Evolutionary conservation across 768 basidiomycete genomes (phyloP).

Genomic region (Leucocoprinus birnbaumii): DNA sequence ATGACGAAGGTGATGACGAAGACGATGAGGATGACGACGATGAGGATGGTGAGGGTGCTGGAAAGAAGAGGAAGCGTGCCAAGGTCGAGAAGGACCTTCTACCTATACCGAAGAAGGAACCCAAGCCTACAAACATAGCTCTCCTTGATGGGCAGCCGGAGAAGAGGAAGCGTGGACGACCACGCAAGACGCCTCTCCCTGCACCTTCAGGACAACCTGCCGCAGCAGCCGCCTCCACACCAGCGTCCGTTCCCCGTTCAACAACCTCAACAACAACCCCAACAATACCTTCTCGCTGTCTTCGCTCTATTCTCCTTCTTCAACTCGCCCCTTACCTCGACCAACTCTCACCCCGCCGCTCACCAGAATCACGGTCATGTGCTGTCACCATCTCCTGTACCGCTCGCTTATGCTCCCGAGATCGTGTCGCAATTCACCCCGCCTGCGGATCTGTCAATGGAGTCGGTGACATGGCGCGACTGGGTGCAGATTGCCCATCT

Average conservation of each 20-base stretch:
- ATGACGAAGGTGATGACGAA: slow-evolving; percentile 48
- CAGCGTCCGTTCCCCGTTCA: slow-evolving; percentile 17
- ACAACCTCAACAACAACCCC: slow-evolving; percentile 28
- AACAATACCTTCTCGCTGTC: slow-evolving; percentile 76
- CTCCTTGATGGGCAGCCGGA: slow-evolving; percentile 42
- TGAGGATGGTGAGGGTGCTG: slow-evolving; percentile 37
- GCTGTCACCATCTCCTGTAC: slow-evolving; percentile 48
- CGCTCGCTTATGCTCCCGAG: slow-evolving; percentile 30
- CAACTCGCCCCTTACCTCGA: slow-evolving; percentile 64
- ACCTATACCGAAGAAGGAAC: slow-evolving; percentile 26
- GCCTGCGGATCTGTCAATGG: slow-evolving; percentile 21
- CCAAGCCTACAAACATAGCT: slow-evolving; percentile 26
- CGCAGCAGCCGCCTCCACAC: slow-evolving; percentile 17
- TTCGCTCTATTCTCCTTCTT: slow-evolving; percentile 88
- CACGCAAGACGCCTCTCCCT: slow-evolving; percentile 64
- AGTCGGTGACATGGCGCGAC: slow-evolving; percentile 39
- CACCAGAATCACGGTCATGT: slow-evolving; percentile 45
- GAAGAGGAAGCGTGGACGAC: slow-evolving; percentile 83
- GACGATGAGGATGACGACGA: slow-evolving; percentile 20
- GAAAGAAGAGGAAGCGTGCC: slow-evolving; percentile 61
- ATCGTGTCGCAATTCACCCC: slow-evolving; percentile 25
- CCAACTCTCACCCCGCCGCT: slow-evolving; percentile 22
- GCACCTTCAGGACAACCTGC: slow-evolving; percentile 21
- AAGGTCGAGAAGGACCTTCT: slow-evolving; percentile 37
- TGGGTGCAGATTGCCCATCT: slow-evolving; percentile 65